phyloP scores from a whole-genome alignment of 1,284 basidiomycete species.

The Puccinia sorghi region DNA sequence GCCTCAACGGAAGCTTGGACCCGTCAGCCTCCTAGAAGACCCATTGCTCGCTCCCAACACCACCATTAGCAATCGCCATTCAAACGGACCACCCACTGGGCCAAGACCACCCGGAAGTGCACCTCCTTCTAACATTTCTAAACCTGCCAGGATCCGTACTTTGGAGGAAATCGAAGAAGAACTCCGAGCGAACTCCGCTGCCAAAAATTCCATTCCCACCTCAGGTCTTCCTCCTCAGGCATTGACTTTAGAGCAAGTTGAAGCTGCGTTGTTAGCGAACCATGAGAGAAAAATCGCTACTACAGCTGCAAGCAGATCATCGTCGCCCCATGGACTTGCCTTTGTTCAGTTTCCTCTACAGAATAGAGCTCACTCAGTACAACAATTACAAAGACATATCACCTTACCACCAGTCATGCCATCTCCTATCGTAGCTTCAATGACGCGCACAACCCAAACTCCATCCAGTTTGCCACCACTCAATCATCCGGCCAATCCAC shows the following conservation, averaged over 20 bases:
- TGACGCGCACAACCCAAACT: constrained; percentile 25
- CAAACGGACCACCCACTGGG: background rate
- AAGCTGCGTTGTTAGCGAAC: constrained; percentile 73
- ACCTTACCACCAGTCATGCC: constrained; percentile 16
- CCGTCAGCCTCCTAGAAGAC: constrained; percentile 42
- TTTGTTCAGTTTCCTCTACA: constrained; percentile 17
- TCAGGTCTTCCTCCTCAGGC: constrained; percentile 59
- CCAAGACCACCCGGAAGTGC: constrained; percentile 22
- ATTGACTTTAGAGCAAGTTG: constrained; percentile 86
- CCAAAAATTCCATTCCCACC: constrained; percentile 53
- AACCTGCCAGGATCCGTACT: constrained; percentile 54
- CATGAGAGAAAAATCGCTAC: constrained; percentile 16
- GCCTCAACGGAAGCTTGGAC: background rate
- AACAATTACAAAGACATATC: constrained; percentile 40
- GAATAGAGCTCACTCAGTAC: constrained; percentile 26
- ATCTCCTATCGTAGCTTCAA: constrained; percentile 13
- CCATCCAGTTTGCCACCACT: constrained; percentile 32
- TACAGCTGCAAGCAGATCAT: constrained; percentile 3
- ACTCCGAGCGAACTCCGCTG: constrained; percentile 58
- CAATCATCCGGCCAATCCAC: constrained; percentile 44
- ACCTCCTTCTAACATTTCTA: constrained; percentile 11
- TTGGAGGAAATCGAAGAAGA: constrained; percentile 60
- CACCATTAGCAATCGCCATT: constrained; percentile 7
- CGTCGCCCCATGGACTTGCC: constrained; percentile 24
- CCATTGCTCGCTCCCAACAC: constrained; percentile 45